Evolutionary conservation across 192 early-diverging fungal species (phyloP), one percentile per base, ranked within the genome.

Genomic region (Podila clonocystis): DNA sequence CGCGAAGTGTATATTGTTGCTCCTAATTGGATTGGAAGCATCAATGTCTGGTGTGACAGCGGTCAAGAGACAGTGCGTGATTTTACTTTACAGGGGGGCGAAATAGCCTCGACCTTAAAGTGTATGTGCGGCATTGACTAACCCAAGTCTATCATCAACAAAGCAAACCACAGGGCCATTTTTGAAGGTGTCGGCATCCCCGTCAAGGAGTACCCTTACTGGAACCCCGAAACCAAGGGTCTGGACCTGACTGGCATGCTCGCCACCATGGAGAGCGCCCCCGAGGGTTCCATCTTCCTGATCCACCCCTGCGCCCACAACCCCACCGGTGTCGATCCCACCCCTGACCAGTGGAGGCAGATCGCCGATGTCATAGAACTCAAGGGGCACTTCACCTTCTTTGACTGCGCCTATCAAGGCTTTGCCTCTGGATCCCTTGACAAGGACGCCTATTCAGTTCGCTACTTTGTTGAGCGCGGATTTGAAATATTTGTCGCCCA

Each of bases 401-500:
- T 99, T 74, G 98, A 99, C 84, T 95, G 93, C 83, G 98, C 98
- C 24, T 99, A 99, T 90, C 97, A 98, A 88, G 98, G 98, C 8
- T 99, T 99, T 82, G 97, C 97, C 30, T 94, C 93, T 9, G 98
- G 98, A 50, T 89, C 93, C 82, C 87, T 98, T 15, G 95, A 96
- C 75, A 79, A 89, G 57, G 98, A 99, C 85, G 96, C 98, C 31
- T 92, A 87, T 80, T 95, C 98, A 63, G 92, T 97, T 36, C 91
- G 98, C 19, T 93, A 96, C 82, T 99, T 99, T 89, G 95, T 95
- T 4, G 85, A 91, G n/a, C 89, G 92, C 66, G 97, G 96, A 4
- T 96, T 97, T 82, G 97, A 99, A 80, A 70, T 97, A 69, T 89
- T 98, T 62, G 87, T 97, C 8, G 90, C 93, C 36, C 94, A 99